Evolutionary conservation across 768 basidiomycete species (phyloP).

Genomic region (Hygrophorus russula): DNA sequence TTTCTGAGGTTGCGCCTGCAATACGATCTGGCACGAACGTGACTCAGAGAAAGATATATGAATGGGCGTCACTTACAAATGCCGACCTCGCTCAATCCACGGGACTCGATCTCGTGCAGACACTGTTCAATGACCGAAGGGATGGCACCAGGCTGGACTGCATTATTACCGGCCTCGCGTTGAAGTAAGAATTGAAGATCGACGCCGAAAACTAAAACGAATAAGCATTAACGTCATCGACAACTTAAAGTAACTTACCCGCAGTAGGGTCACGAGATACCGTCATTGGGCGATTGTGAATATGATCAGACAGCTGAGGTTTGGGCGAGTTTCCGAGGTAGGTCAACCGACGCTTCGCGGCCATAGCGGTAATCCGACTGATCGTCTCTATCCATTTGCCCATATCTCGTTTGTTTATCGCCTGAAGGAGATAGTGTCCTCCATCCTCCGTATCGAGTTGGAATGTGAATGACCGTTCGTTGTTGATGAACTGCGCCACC

Average conservation of each 20-base stretch:
- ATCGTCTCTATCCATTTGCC: slow-evolving; percentile 70
- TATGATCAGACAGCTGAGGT: slow-evolving; percentile 62
- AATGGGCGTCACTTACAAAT: slow-evolving; percentile 49
- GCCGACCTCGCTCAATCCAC: slow-evolving; percentile 72
- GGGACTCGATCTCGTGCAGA: slow-evolving; percentile 57
- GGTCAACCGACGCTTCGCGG: slow-evolving; percentile 69
- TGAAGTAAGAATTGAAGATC: slow-evolving; percentile 58
- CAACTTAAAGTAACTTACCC: slow-evolving; percentile 31
- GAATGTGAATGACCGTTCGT: slow-evolving; percentile 75
- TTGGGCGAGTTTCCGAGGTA: slow-evolving; percentile 72
- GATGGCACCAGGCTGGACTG: slow-evolving; percentile 44
- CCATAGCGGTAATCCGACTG: slow-evolving; percentile 55
- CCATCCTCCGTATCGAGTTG: slow-evolving; percentile 82
- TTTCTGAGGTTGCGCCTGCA: slow-evolving; percentile 63
- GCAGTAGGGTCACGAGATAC: slow-evolving; percentile 64
- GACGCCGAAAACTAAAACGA: slow-evolving; percentile 56
- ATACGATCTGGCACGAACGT: slow-evolving; percentile 51
- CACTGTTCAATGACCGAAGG: slow-evolving; percentile 59
- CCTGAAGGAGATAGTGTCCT: slow-evolving; percentile 72
- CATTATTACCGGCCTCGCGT: slow-evolving; percentile 44
- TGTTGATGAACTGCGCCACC: slow-evolving; percentile 62
- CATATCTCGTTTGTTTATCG: slow-evolving; percentile 60
- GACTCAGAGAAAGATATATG: background rate
- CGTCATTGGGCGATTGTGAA: slow-evolving; percentile 47
- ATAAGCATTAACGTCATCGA: slow-evolving; percentile 1